Percentiles rank a stretch among this genome's conserved stretches.
phyloP scores from a whole-genome alignment of 768 basidiomycete genomes.

The Termitomyces heimii region DNA sequence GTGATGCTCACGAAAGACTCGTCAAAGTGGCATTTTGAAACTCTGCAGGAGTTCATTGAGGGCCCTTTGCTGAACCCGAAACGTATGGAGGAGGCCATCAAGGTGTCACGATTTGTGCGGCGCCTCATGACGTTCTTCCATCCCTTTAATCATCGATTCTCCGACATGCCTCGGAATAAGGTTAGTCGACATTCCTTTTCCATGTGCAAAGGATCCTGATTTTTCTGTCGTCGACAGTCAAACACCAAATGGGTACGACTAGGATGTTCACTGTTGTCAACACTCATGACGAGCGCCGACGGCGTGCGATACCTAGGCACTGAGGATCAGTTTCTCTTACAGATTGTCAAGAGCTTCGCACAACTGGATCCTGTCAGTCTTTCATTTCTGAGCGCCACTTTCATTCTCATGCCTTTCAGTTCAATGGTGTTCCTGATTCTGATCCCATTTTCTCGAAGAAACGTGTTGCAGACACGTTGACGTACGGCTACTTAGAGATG shows the following conservation, averaged over 20 bases:
- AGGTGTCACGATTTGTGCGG: constrained; percentile 83
- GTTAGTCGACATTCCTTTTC: constrained; percentile 25
- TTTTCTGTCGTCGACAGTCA: constrained; percentile 32
- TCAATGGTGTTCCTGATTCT: constrained; percentile 63
- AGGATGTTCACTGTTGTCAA: constrained; percentile 77
- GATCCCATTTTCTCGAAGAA: constrained; percentile 84
- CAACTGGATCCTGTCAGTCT: constrained; percentile 84
- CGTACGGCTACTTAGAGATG: constrained; percentile 94
- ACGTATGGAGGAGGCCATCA: constrained; percentile 91
- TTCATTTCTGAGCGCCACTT: not conserved
- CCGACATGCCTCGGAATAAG: constrained; percentile 68
- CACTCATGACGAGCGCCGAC: constrained; percentile 76
- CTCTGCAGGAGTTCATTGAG: constrained; percentile 82
- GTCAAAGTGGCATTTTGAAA: constrained; percentile 89
- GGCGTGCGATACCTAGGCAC: constrained; percentile 73
- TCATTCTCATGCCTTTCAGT: constrained; percentile 31
- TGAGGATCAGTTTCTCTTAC: constrained; percentile 82
- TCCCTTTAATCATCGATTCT: constrained; percentile 84
- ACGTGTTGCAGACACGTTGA: constrained; percentile 75
- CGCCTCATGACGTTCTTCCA: constrained; percentile 91
- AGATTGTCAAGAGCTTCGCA: constrained; percentile 82
- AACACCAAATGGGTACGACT: constrained; percentile 84
- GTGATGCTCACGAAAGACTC: constrained; percentile 87
- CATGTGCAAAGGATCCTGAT: not conserved
- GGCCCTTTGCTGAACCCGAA: constrained; percentile 90